Base-by-base conservation (phyloP, 257 asterid genomes). In the Penstemon barbatus region DNA sequence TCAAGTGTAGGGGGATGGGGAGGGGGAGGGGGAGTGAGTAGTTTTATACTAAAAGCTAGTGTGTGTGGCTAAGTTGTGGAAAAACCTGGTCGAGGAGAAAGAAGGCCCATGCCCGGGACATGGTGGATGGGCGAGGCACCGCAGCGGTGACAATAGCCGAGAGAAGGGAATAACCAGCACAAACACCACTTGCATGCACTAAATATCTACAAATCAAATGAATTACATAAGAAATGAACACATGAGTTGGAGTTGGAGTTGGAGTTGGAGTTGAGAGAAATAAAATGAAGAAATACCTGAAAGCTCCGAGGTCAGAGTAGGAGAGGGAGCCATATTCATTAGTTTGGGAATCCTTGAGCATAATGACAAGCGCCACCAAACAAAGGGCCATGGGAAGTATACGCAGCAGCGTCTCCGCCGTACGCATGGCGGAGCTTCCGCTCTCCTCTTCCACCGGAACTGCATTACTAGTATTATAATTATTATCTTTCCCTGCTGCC, bases 161-260 rank as follows among this genome's bases (percentile, higher is more conserved):
- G 46, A 92, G 74, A 65, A 92, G 87, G 9, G 98, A 92, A 66
- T 92, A 92, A 8, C 95, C 96, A 57, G 97, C 96, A 36, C 98
- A 92, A n/a, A 92, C 74, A 43, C 98, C 91, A 53, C 95, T 92
- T 33, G 97, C 98, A 75, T 90, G 97, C 33, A 90, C 95, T 73
- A 92, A 70, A 51, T 82, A 92, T 75, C 98, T 89, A 62, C 43
- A 54, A 56, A 71, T 12, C 8, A 61, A 40, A 39, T 6, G 18
- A 39, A 57, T 15, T 15, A 15, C 18, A 15, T 15, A 15, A 15
- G 0, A 15, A 15, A 15, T 15, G n/a, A 15, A 15, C 18, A 15
- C 18, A 15, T 15, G 18, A 15, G 18, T 15, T 15, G 18, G 18
- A 15, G 18, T 15, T 15, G 18, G 18, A 15, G 18, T 15, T 15